Conservation (phyloP, 768 basidiomycete species). For the Russula abietina region DNA sequence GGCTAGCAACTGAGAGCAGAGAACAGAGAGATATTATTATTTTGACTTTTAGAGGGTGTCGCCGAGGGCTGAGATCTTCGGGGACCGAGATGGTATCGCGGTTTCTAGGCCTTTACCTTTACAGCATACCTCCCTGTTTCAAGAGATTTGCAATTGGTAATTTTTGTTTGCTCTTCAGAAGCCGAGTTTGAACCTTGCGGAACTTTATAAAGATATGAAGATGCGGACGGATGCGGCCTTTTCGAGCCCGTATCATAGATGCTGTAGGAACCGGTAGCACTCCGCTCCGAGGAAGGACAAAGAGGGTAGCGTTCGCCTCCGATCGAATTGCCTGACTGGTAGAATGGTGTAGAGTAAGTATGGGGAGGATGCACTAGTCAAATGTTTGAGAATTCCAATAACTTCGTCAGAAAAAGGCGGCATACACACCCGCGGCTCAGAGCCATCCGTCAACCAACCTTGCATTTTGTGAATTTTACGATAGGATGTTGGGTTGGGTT, state of each 20-base stretch:
- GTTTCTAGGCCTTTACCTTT: neutral
- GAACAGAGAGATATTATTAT: neutral
- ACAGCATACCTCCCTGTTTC: neutral
- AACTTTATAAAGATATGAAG: neutral
- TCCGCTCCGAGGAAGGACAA: neutral
- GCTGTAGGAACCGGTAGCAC: neutral
- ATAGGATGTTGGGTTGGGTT: neutral
- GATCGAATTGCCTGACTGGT: neutral
- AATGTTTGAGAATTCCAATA: too few species aligned
- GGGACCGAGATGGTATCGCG: neutral
- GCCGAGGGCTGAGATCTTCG: neutral
- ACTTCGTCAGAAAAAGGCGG: too few species aligned
- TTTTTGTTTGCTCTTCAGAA: neutral
- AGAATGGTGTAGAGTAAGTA: neutral
- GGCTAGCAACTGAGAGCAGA: neutral
- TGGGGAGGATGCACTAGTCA: neutral
- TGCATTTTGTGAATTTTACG: neutral
- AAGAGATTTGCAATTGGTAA: neutral
- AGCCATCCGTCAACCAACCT: neutral
- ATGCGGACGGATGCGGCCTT: neutral
- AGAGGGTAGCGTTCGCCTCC: neutral
- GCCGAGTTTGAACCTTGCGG: neutral
- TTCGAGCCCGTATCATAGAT: neutral
- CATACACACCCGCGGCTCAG: neutral
- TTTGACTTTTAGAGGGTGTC: neutral